A percentile compares a stretch with the other conserved stretches of the same genome.
Evolutionary conservation across 1,284 basidiomycete species (phyloP).

Genomic region (Leccinum pallidistipes): DNA sequence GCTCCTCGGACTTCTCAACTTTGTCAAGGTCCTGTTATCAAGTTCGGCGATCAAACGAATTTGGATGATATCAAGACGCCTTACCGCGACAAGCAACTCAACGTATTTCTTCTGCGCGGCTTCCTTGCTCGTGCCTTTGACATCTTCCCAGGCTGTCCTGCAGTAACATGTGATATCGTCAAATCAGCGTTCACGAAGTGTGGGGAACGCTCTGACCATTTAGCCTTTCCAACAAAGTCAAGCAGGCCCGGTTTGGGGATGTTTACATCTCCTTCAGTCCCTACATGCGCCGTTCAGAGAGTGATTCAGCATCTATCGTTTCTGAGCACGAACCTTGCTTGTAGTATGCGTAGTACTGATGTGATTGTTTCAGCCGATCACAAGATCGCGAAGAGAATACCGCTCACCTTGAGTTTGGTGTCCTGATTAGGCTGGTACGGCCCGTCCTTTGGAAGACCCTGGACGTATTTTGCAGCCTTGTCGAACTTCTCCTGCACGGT

Average conservation of each 20-base stretch:
- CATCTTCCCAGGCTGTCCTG: constrained; percentile 84
- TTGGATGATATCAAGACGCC: constrained; percentile 19
- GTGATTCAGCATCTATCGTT: not conserved
- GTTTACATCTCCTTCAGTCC: constrained; percentile 73
- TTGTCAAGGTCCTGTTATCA: constrained; percentile 43
- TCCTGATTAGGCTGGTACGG: constrained; percentile 75
- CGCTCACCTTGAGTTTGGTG: constrained; percentile 72
- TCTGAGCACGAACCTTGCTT: constrained; percentile 70
- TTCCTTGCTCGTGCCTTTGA: constrained; percentile 72
- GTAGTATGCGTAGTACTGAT: constrained; percentile 90
- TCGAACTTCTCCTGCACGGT: constrained; percentile 73
- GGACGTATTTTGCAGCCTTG: constrained; percentile 74
- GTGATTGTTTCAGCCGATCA: constrained; percentile 11
- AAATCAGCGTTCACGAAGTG: constrained; percentile 1
- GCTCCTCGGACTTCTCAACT: constrained; percentile 48
- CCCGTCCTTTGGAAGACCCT: constrained; percentile 72
- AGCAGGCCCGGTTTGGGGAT: constrained; percentile 67
- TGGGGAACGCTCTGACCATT: constrained; percentile 58
- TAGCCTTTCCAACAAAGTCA: constrained; percentile 81
- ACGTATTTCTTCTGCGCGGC: constrained; percentile 75
- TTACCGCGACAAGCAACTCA: constrained; percentile 66
- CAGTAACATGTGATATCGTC: not conserved
- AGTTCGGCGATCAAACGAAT: not conserved
- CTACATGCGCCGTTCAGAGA: constrained; percentile 39
- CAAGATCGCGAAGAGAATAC: constrained; percentile 6